phyloP scores from a whole-genome alignment of 1,139 yeast species.

The Torulaspora globosa region DNA sequence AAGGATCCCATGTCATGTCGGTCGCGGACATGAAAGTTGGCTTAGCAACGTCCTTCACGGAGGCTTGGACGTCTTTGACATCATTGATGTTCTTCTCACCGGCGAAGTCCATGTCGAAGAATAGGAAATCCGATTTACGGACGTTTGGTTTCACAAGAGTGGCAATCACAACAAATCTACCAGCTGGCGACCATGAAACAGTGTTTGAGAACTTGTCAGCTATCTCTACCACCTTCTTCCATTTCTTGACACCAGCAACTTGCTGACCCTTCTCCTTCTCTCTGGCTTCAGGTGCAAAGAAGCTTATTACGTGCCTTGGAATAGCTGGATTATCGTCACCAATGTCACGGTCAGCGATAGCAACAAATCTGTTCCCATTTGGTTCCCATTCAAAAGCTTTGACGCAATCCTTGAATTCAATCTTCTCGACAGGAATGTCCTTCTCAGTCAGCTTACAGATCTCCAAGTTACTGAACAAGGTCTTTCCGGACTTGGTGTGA shows the following conservation, averaged over 20 bases:
- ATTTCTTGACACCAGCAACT: conserved; percentile 45
- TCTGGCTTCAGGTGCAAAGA: conserved; percentile 71
- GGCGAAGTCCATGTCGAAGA: conserved; percentile 81
- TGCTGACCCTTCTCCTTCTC: conserved; percentile 34
- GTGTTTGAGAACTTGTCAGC: conserved; percentile 68
- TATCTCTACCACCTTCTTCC: conserved; percentile 55
- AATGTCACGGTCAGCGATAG: conserved; percentile 62
- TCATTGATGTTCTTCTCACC: conserved; percentile 48
- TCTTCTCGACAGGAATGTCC: conserved; percentile 90
- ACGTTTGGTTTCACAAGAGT: conserved; percentile 54
- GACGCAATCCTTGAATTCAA: conserved; percentile 88
- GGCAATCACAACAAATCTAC: conserved; percentile 81
- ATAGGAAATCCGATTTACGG: conserved; percentile 65
- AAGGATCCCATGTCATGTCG: conserved; percentile 89
- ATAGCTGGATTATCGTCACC: conserved; percentile 61
- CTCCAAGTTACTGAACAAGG: conserved; percentile 86
- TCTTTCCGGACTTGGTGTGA: conserved; percentile 92
- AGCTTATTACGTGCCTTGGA: conserved; percentile 67
- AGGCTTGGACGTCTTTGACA: conserved; percentile 43
- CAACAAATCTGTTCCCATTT: conserved; percentile 76
- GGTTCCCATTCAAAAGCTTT: conserved; percentile 96
- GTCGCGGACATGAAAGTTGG: conserved; percentile 77
- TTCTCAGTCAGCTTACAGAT: conserved; percentile 83
- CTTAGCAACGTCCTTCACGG: conserved; percentile 58
- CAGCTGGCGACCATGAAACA: conserved; percentile 87